Evolutionary conservation across 1,139 yeast genomes (phyloP), one percentile per base, ranked within the genome.

Genomic region (Sporopachydermia cereana): DNA sequence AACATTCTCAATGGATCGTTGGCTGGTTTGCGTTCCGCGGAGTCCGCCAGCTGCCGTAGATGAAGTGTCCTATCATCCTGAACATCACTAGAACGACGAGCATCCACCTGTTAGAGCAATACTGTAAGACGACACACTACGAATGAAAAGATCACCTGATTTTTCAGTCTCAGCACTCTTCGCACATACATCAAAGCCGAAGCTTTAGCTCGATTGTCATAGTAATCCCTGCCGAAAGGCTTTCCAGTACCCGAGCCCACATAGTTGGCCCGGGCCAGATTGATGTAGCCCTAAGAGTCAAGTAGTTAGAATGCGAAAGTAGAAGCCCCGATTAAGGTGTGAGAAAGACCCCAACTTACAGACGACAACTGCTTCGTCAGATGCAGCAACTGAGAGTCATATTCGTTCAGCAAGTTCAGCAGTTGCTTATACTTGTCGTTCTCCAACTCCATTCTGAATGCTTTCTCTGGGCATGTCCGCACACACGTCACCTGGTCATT

Each of bases 1-100:
- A 76, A 76, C 62, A 74, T 77, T 36, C 57, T 48, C 9, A 74
- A 58, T 0, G 79, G 78, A 52, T 74, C 69, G n/a, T n/a, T 25
- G 34, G 43, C 53, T 12, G 39, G 7, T 25, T 25, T 7, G 29
- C 14, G 29, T 25, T n/a, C n/a, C n/a, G n/a, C n/a, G n/a, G n/a
- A 7, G 29, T 25, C 29, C 29, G 14, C 12, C 29, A 14, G 14
- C 14, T 25, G 29, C 29, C 29, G 29, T 25, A 7, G 7, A 25
- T 7, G 12, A 14, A 25, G 29, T 25, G 7, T 25, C 29, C 27
- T 44, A 27, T 21, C 29, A 17, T 44, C 43, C 16, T 43, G 21
- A 23, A 3, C 16, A 21, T 7, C 25, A 21, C 34, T 31, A 41
- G 22, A 24, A 22, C 30, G 45, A 46, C 36, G 22, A 21, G 24